Percentiles rank a stretch among this genome's conserved stretches.
Conservation (phyloP, 2,329 filamentous ascomycete species). For the Tolypocladium ophioglossoides region DNA sequence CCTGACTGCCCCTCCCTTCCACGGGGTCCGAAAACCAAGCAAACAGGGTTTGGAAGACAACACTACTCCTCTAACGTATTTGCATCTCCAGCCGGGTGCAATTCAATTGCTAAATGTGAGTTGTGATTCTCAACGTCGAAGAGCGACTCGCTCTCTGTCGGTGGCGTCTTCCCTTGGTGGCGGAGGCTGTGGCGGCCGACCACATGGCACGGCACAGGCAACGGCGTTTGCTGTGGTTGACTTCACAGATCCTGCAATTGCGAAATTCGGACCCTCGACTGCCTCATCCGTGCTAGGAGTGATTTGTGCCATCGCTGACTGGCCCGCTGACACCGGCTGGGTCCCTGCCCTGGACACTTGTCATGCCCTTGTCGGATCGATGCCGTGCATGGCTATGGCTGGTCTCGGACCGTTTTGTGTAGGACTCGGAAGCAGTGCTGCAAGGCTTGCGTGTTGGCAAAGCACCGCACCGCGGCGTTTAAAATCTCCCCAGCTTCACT, state of each 20-base stretch:
- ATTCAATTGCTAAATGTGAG: too few species aligned
- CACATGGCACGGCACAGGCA: constrained; percentile 1
- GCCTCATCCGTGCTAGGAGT: constrained; percentile 4
- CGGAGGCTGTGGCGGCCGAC: background rate
- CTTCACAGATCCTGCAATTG: constrained; percentile 6
- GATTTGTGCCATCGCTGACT: constrained; percentile 1
- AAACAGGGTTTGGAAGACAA: background rate
- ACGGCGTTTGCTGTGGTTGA: background rate
- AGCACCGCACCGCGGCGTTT: too few species aligned
- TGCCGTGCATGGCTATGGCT: background rate
- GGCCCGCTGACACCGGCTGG: constrained; percentile 2
- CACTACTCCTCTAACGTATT: background rate
- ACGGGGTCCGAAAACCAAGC: too few species aligned
- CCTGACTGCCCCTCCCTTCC: too few species aligned
- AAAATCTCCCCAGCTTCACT: background rate
- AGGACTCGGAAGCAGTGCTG: background rate
- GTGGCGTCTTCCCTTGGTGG: background rate
- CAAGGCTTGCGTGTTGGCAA: background rate
- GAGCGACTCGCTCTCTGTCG: background rate
- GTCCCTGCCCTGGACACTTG: background rate
- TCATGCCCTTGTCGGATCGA: constrained; percentile 1
- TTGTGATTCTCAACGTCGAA: too few species aligned
- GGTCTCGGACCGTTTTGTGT: background rate
- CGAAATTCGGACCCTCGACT: constrained; percentile 8
- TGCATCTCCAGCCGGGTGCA: too few species aligned